Evolutionary conservation across 139 green algal genomes (phyloP), one percentile per base, ranked within the genome.

Genomic region (Mesotaenium endlicherianum): DNA sequence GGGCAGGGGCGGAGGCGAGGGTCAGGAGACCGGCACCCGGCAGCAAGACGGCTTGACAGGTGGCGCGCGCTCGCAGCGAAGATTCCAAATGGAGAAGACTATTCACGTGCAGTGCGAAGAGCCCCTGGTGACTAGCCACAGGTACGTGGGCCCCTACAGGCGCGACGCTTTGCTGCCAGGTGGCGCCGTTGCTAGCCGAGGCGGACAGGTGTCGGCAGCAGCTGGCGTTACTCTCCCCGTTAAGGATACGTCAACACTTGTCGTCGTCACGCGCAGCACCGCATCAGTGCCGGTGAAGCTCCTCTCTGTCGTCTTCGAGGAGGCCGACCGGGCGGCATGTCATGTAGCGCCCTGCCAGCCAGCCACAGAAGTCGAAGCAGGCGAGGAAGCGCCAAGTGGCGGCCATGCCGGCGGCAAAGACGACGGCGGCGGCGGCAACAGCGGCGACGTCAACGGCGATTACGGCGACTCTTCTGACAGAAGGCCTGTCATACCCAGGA

Each of bases 151-250:
- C 38, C 77, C 69, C 5, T 84, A 64, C 39, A 3, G 77, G 77
- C 38, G 83, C n/a, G 77, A 83, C 31, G 60, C 77, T 3, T 8
- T 84, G 3, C 64, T 84, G 36, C 77, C 77, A 42, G 60, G 64
- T 78, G 53, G 71, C 53, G 47, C 30, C 60, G 59, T 26, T 4
- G 11, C 3, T 17, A 77, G 68, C 17, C n/a, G 3, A 38, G 58
- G 57, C 57, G 6, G 26, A 79, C 34, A 34, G 38, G 34, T 6
- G 6, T 17, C 6, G 40, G 59, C 38, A 8, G 39, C 67, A 40
- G 64, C 39, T 42, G n/a, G n/a, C n/a, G n/a, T n/a, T n/a, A n/a
- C n/a, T n/a, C 77, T 84, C 5, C 67, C 77, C 17, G 17, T 84
- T 4, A 59, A 83, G 6, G 69, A 83, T 3, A 43, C 8, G 40